Conservation (phyloP, 805 yeast genomes). For the Lachancea kluyveri region DNA sequence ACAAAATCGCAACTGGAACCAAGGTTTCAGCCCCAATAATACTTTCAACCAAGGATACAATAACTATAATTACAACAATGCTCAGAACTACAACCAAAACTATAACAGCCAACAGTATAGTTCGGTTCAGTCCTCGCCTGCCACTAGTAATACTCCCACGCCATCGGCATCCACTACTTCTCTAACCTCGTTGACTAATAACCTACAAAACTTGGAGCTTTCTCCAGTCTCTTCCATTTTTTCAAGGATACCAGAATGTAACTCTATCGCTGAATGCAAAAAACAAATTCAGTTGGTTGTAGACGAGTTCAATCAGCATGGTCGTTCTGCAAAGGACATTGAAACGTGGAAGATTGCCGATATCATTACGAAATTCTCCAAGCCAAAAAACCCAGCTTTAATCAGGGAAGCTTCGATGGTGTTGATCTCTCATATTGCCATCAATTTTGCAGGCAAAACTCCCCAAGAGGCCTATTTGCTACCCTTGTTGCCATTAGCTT, state of each 20-base stretch:
- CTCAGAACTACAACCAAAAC: slow-evolving; percentile 13
- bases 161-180: slow-evolving; percentile 63
- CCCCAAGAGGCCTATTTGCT: slow-evolving; percentile 74
- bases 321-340: slow-evolving; percentile 37
- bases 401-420: slow-evolving; percentile 74
- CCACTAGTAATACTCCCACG: slow-evolving; percentile 30
- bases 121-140: slow-evolving; percentile 32
- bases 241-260: slow-evolving; percentile 25
- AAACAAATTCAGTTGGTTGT: slow-evolving; percentile 36
- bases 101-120: slow-evolving; percentile 26
- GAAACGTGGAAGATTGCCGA: slow-evolving; percentile 62
- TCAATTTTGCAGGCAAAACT: slow-evolving; percentile 56
- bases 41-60: slow-evolving; percentile 11
- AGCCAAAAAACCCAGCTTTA: slow-evolving; percentile 66
- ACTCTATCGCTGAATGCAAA: slow-evolving; percentile 33
- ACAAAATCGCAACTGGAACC: slow-evolving; percentile 7
- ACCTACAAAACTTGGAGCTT: slow-evolving; percentile 56
- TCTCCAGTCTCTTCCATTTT: slow-evolving; percentile 63
- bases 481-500: slow-evolving; percentile 54
- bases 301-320: slow-evolving; percentile 40
- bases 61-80: slow-evolving; percentile 12
- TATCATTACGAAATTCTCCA: slow-evolving; percentile 57
- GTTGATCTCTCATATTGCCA: slow-evolving; percentile 50
- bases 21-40: slow-evolving; percentile 11
- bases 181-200: slow-evolving; percentile 62